phyloP scores from a whole-genome alignment of 208 protist genomes.

The Lotmaria passim region DNA sequence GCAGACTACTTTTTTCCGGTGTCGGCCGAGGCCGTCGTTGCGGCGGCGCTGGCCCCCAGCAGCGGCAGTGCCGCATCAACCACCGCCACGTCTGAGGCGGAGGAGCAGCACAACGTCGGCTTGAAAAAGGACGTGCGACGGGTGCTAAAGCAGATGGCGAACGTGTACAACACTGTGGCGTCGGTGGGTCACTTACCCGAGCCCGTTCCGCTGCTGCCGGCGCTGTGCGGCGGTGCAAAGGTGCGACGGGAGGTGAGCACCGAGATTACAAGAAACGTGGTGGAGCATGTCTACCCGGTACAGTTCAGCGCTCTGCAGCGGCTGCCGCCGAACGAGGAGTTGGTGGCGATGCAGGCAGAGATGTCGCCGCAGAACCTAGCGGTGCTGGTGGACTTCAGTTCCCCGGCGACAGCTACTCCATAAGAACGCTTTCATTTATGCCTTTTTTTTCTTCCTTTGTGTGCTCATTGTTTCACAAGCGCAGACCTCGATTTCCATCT shows the following conservation, averaged over 20 bases:
- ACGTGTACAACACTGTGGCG: slow-evolving; percentile 67
- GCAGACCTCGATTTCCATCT: too few relatives aligned
- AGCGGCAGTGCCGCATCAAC: background rate
- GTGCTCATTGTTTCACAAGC: too few relatives aligned
- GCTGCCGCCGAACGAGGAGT: slow-evolving; percentile 22
- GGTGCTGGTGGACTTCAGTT: slow-evolving; percentile 39
- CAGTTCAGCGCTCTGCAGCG: slow-evolving; percentile 30
- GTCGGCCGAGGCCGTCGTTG: slow-evolving; percentile 8
- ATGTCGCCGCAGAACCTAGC: slow-evolving; percentile 61
- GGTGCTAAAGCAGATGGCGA: slow-evolving; percentile 40
- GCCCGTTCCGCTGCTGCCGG: slow-evolving; percentile 53
- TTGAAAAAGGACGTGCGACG: slow-evolving; percentile 29
- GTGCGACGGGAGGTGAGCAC: slow-evolving; percentile 35
- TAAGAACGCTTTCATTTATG: background rate
- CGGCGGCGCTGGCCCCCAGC: background rate
- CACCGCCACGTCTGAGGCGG: background rate
- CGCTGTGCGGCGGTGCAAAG: slow-evolving; percentile 32
- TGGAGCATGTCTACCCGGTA: slow-evolving; percentile 47
- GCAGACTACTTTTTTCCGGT: slow-evolving; percentile 30
- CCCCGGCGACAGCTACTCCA: background rate
- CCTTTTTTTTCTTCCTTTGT: background rate
- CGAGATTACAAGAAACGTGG: slow-evolving; percentile 37
- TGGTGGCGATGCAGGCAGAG: slow-evolving; percentile 31
- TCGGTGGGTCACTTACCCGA: slow-evolving; percentile 48
- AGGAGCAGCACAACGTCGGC: slow-evolving; percentile 9